phyloP scores from a whole-genome alignment of 768 basidiomycete species.

The Baorangia bicolor region DNA sequence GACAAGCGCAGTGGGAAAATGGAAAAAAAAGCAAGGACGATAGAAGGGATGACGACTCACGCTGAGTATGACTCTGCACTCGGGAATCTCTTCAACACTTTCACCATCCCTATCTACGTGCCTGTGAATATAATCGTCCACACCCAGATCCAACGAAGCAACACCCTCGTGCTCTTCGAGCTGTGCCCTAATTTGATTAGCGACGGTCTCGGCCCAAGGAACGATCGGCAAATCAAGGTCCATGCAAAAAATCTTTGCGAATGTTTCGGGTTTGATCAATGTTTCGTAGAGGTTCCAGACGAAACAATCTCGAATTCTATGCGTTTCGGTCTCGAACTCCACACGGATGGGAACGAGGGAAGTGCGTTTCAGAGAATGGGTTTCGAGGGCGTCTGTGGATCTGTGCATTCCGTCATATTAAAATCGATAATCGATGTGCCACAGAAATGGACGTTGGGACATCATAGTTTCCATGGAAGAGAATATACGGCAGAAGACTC shows the following conservation, averaged over 20 bases:
- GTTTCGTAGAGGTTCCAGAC: constrained; percentile 92
- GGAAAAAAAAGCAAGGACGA: constrained; percentile 1
- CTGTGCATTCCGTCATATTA: constrained; percentile 40
- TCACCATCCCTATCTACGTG: constrained; percentile 34
- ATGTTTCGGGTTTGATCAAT: constrained; percentile 80
- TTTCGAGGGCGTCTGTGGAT: constrained; percentile 59
- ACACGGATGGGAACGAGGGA: constrained; percentile 89
- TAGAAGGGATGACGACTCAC: constrained; percentile 41
- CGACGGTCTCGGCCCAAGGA: constrained; percentile 74
- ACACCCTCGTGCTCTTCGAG: constrained; percentile 87
- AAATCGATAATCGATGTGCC: constrained; percentile 14
- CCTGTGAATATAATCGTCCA: constrained; percentile 28
- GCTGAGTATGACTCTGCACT: constrained; percentile 80
- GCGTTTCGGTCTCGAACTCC: constrained; percentile 90
- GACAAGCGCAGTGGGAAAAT: constrained; percentile 13
- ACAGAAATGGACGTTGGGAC: constrained; percentile 17
- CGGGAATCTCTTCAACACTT: constrained; percentile 61
- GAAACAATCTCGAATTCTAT: constrained; percentile 91
- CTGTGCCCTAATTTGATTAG: constrained; percentile 87
- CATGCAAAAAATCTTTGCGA: constrained; percentile 82
- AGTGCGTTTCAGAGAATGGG: constrained; percentile 53
- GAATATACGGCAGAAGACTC: constrained; percentile 36
- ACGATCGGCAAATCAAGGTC: constrained; percentile 76
- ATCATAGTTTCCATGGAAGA: constrained; percentile 5
- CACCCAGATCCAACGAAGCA: constrained; percentile 70